phyloP scores from a whole-genome alignment of 305 asterid genomes.

The Fraxinus nigra region DNA sequence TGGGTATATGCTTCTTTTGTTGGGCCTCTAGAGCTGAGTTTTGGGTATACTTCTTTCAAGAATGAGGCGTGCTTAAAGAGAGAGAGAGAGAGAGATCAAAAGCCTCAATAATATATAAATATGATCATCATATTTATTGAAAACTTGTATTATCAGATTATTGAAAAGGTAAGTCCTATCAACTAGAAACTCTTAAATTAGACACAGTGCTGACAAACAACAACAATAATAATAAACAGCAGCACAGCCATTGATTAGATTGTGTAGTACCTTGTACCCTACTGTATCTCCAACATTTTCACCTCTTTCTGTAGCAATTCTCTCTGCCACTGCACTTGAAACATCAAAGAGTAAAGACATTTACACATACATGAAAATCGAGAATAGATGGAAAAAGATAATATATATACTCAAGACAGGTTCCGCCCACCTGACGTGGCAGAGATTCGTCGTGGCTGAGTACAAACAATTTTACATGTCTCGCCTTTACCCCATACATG shows the following conservation, averaged over 20 bases:
- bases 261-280: slow-evolving; percentile 81
- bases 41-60: background rate
- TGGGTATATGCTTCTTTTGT: background rate
- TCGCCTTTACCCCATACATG: slow-evolving; percentile 83
- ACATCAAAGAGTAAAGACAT: slow-evolving; percentile 22
- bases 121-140: background rate
- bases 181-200: background rate
- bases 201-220: background rate
- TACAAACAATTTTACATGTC: slow-evolving; percentile 82
- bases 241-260: slow-evolving; percentile 1
- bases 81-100: background rate
- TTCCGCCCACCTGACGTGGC: slow-evolving; percentile 76
- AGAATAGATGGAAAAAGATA: slow-evolving; percentile 12
- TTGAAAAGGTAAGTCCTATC: background rate
- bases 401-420: slow-evolving; percentile 17
- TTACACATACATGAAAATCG: slow-evolving; percentile 18
- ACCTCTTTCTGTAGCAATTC: slow-evolving; percentile 95
- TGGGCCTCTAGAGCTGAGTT: background rate
- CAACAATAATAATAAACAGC: background rate
- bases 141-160: background rate
- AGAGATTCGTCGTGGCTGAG: slow-evolving; percentile 95
- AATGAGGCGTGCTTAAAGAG: background rate
- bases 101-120: background rate
- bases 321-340: slow-evolving; percentile 79
- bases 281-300: slow-evolving; percentile 83